Percentiles rank a stretch among this genome's conserved stretches.
phyloP scores from a whole-genome alignment of 495 filamentous ascomycete genomes.

The Gamarada debralockiae region DNA sequence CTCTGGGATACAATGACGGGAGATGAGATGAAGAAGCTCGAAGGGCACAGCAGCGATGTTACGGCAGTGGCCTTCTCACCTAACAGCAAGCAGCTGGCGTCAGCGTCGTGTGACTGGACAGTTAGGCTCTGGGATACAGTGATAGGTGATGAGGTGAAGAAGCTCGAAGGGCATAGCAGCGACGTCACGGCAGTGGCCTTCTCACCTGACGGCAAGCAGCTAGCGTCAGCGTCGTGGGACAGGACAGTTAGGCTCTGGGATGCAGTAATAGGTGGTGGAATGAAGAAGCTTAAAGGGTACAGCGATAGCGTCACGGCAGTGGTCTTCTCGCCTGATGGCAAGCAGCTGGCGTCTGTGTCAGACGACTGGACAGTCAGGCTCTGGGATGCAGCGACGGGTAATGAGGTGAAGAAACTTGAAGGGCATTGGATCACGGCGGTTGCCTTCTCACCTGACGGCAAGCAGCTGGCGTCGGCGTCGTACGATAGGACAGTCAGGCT shows the following conservation, averaged over 20 bases:
- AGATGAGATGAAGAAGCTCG: neutral
- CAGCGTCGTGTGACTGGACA: neutral
- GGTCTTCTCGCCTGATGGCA: neutral
- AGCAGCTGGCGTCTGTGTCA: constrained; percentile 9
- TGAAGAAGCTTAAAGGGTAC: no score
- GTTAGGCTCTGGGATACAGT: constrained; percentile 4
- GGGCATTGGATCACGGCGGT: neutral
- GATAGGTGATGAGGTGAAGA: neutral
- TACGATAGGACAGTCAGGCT: constrained; percentile 18
- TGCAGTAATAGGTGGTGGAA: no score
- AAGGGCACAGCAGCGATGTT: neutral
- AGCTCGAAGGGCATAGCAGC: neutral
- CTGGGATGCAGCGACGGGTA: constrained; percentile 24
- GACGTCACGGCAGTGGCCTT: neutral
- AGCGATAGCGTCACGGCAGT: no score
- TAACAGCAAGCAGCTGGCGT: neutral
- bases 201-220: no score
- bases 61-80: neutral
- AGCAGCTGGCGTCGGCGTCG: constrained; percentile 5
- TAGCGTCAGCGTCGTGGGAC: no score
- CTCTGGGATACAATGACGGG: constrained; percentile 6
- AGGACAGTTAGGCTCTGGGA: no score
- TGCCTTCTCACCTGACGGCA: neutral
- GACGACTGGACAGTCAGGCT: constrained; percentile 15
- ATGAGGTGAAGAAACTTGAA: neutral